A percentile compares a stretch with the other conserved stretches of the same genome.
phyloP scores from a whole-genome alignment of 164 flowering plant genomes.

The Dillenia suffruticosa region DNA sequence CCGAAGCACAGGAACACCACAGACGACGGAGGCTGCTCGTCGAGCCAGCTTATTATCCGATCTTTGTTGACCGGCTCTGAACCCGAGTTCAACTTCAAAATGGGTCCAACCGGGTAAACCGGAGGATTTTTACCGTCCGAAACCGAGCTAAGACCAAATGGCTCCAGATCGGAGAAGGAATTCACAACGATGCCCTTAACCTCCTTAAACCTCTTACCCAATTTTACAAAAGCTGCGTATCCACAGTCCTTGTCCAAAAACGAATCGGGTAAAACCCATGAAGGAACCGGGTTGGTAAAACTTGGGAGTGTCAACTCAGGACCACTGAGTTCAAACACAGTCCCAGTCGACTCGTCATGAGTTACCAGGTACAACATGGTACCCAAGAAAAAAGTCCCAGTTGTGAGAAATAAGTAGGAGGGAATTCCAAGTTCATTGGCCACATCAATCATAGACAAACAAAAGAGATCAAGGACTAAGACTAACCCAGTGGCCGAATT shows the following conservation, averaged over 20 bases:
- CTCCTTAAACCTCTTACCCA: constrained; percentile 8
- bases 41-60: constrained; percentile 20
- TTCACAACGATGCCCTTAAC: constrained; percentile 36
- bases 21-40: constrained; percentile 22
- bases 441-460: constrained; percentile 29
- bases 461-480: constrained; percentile 29
- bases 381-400: constrained; percentile 16
- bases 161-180: too few relatives aligned
- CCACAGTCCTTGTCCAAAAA: constrained; percentile 3
- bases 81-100: constrained; percentile 9
- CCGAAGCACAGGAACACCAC: constrained; percentile 48
- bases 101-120: constrained; percentile 32
- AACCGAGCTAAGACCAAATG: too few relatives aligned
- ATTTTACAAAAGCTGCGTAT: background rate
- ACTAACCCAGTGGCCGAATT: background rate
- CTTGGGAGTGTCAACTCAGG: constrained; percentile 15
- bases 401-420: constrained; percentile 32
- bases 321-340: constrained; percentile 3
- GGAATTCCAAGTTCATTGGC: constrained; percentile 31
- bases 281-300: constrained; percentile 12
- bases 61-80: background rate
- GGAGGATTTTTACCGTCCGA: constrained; percentile 11
- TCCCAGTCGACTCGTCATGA: background rate
- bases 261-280: constrained; percentile 10
- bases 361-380: constrained; percentile 19